Conservation (phyloP, 345 rosid species). For the Citrus inodora region DNA sequence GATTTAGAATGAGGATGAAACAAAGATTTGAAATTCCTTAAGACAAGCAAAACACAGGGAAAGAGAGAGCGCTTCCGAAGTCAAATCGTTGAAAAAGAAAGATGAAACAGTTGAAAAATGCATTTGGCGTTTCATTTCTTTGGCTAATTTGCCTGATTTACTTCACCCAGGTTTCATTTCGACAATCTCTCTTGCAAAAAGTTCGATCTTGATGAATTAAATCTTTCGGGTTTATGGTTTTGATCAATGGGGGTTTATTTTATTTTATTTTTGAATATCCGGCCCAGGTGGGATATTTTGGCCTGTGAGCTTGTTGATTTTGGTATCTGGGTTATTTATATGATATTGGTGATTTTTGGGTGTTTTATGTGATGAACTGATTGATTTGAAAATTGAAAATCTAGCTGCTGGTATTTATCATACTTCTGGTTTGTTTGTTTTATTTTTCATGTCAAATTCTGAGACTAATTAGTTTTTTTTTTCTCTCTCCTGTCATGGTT, state of each 20-base stretch:
- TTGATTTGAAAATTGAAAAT: background rate
- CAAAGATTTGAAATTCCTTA: background rate
- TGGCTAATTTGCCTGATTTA: conserved; percentile 93
- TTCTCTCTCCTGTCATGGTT: background rate
- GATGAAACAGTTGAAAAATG: conserved; percentile 52
- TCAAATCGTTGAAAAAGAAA: conserved; percentile 24
- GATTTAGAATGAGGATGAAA: background rate
- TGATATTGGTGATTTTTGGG: background rate
- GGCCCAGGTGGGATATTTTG: background rate
- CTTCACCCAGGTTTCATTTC: conserved; percentile 68
- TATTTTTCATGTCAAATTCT: background rate
- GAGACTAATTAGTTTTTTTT: background rate
- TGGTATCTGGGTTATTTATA: background rate
- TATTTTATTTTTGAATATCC: background rate
- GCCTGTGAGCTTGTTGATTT: background rate
- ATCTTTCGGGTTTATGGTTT: background rate
- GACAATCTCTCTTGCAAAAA: background rate
- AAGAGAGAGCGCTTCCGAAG: background rate
- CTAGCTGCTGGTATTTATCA: background rate
- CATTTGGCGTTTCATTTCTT: conserved; percentile 75
- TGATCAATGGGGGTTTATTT: background rate
- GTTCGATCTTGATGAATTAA: background rate
- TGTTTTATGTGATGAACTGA: background rate
- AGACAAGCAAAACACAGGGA: background rate
- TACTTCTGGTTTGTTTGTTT: background rate